Evolutionary conservation across 1,284 basidiomycete species (phyloP), one percentile per base, ranked within the genome.

Genomic region (Sporisorium graminicola): DNA sequence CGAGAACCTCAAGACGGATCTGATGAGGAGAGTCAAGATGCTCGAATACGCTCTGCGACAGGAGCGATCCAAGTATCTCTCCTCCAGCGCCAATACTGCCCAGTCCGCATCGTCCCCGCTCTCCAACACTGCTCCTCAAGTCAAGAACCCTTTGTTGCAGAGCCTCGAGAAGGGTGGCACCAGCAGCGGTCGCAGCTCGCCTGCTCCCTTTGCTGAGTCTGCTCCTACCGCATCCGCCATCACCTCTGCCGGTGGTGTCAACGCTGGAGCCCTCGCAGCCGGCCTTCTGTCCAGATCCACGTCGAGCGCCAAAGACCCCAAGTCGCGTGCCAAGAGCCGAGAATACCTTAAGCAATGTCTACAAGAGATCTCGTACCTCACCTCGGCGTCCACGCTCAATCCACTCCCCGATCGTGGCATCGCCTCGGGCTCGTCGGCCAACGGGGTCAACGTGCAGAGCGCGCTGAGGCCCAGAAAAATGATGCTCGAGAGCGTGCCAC

Each of bases 301-400:
- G 1, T 73, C 76, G 26, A 77, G 79, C 33, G 92, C 90, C 60
- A 91, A 92, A 74, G 95, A 99, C 86, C 94, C 94, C 22, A 96
- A 97, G 87, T 93, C 93, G 79, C 90, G 96, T 78, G 94, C 95
- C 46, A 90, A 94, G 74, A 96, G 94, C 88, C 89, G 95, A 65
- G 97, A 99, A 74, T 99, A 98, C 86, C 90, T 99, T 78, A 98
- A 99, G 87, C 96, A 99, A 87, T 97, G 97, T 87, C 88, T 99
- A 40, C 96, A 98, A 87, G 96, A 99, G 88, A 94, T 99, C 79
- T 93, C 94, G 9, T 99, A 99, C 86, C 88, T 99, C 58, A 99
- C 96, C 0, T 98, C 95, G 2, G 91, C 94, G 1, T 93, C 96
- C 84, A 95, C 96, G 4, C 91, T 99, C 88, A 99, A 99, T 86